phyloP scores from a whole-genome alignment of 2,329 filamentous ascomycete species.

The Penicillium sp. region DNA sequence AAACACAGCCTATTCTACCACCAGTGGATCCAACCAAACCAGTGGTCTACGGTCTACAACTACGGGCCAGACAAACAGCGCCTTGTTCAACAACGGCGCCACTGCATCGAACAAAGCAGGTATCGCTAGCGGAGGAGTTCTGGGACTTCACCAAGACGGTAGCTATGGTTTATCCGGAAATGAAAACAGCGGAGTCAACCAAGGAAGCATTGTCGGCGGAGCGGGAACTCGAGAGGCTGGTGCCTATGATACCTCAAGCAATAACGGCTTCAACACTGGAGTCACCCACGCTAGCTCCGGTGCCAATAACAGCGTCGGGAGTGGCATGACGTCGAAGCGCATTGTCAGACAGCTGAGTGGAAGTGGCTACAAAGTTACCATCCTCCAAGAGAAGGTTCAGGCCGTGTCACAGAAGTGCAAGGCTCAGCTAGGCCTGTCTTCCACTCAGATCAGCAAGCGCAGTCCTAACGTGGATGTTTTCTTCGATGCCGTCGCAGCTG shows the following conservation, averaged over 20 bases:
- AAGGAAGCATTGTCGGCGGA: not conserved
- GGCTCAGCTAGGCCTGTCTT: conserved; percentile 24
- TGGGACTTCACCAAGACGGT: not conserved
- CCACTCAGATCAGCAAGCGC: conserved; percentile 26
- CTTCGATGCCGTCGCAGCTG: conserved; percentile 34
- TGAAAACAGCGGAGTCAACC: not conserved
- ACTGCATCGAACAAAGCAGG: not conserved
- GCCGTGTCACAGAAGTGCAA: conserved; percentile 31
- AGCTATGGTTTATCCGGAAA: not conserved
- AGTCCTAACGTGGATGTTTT: conserved; percentile 31
- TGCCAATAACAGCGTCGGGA: not conserved
- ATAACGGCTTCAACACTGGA: not conserved
- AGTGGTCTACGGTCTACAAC: conserved; percentile 1
- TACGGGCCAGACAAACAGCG: conserved; percentile 3
- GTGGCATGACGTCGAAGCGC: not conserved
- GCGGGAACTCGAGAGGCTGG: conserved; percentile 1
- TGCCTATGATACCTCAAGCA: not conserved
- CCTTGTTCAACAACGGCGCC: not conserved
- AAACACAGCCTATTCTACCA: not conserved
- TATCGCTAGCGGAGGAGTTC: not conserved
- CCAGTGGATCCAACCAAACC: not conserved
- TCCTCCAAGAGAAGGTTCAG: conserved; percentile 29
- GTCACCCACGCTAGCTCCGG: not conserved
- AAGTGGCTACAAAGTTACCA: conserved; percentile 17
- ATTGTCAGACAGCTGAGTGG: conserved; percentile 10